Evolutionary conservation across 306 rosid species (phyloP), one percentile per base, ranked within the genome.

Genomic region (Echinosophora koreensis): DNA sequence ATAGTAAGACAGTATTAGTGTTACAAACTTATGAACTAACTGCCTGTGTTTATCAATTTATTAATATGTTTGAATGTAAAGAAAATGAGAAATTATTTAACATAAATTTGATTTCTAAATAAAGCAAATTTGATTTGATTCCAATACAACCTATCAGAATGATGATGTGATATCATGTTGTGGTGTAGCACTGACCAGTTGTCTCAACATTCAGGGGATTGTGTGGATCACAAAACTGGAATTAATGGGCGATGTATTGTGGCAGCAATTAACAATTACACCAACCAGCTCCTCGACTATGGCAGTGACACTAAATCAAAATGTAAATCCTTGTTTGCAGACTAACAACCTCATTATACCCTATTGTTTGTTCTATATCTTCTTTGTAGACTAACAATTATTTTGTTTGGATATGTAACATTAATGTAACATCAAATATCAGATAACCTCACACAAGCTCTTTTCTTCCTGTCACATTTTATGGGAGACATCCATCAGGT

Each of bases 401-500:
- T 56, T 5, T 34, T 14, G 66, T n/a, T 64, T 59, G 38, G 41
- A 42, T 17, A 50, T 66, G 30, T n/a, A n/a, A n/a, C n/a, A n/a
- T n/a, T n/a, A n/a, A n/a, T n/a, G 27, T 66, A 38, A 73, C 35
- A 14, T 81, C 56, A 15, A n/a, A 22, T 17, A 58, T 39, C 85
- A 94, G 98, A 87, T 73, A 94, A 94, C 78, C 93, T 94, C 81
- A 90, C 98, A 5, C 89, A 94, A 79, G 87, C 97, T 52, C 89
- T 94, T 51, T 59, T 86, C 0, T 93, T 91, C 81, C 95, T 89
- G 39, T 88, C 98, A 16, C 98, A 93, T 81, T 93, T 89, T 65
- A 52, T 90, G 34, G 98, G 98, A 65, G 98, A 94, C 66, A 81
- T 94, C 54, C 98, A 94, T 85, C 98, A 91, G 97, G 98, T 89